A percentile compares a stretch with the other conserved stretches of the same genome.
phyloP scores from a whole-genome alignment of 176 grass and related monocot genomes.

The Melocanna baccifera region DNA sequence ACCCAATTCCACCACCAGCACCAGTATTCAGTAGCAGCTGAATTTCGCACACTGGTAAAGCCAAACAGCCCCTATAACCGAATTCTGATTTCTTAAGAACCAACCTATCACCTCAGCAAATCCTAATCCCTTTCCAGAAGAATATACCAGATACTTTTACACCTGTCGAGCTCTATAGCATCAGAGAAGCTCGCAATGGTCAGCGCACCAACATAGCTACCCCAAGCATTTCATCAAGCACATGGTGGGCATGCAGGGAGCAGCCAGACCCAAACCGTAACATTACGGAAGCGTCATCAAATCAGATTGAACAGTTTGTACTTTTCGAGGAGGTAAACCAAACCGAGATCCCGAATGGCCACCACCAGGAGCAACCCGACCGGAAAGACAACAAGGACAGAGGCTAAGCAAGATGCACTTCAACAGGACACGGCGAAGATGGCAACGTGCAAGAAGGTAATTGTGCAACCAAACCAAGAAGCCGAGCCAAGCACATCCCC shows the following conservation, averaged over 20 bases:
- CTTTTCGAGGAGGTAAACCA: neutral
- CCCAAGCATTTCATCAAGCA: constrained; percentile 22
- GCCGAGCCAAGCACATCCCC: neutral
- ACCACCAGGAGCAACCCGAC: no score
- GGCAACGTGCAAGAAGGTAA: no score
- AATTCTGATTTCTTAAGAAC: neutral
- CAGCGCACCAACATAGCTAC: constrained; percentile 3
- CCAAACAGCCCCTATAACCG: no score
- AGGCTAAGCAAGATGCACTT: no score
- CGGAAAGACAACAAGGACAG: no score
- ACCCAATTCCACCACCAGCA: no score
- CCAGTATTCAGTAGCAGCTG: no score
- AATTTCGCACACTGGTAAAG: no score
- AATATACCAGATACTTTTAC: neutral
- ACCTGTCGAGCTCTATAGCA: constrained; percentile 1
- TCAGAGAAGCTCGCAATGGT: neutral
- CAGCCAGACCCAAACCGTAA: neutral
- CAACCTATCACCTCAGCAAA: neutral
- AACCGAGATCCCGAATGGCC: neutral
- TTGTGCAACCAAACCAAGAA: no score
- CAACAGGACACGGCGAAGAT: no score
- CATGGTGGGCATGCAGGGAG: neutral
- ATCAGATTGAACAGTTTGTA: neutral
- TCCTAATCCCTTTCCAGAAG: neutral
- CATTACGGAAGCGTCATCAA: neutral